Percentiles rank a stretch among this genome's conserved stretches.
These are phyloP conservation scores for Rhizopogon salebrosus DNA, from an alignment of 768 basidiomycete genomes.

Conservation along the genomic window DNA sequence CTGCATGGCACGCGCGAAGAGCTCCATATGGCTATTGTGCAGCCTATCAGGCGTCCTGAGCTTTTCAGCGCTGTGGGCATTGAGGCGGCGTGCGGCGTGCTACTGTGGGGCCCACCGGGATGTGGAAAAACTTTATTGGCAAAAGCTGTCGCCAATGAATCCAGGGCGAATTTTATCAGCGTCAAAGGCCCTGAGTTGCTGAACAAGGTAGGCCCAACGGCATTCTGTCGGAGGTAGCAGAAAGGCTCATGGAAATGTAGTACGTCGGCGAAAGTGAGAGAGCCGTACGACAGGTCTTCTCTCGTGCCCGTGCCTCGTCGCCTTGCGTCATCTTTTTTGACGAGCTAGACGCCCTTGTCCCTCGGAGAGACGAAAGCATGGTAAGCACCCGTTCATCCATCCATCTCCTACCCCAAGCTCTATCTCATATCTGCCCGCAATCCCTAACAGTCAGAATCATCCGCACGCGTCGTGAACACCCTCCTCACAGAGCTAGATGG, in stretches of 20 bases:
- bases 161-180: conserved; percentile 93
- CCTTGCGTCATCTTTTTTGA: conserved; percentile 97
- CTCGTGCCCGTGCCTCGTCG: conserved; percentile 86
- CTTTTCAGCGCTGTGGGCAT: conserved; percentile 88
- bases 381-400: conserved; percentile 36
- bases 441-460: conserved; percentile 74
- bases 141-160: conserved; percentile 97
- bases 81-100: conserved; percentile 85
- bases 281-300: conserved; percentile 92
- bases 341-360: conserved; percentile 89
- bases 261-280: conserved; percentile 97
- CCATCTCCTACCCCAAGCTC: neutral
- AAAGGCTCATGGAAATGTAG: conserved; percentile 32
- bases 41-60: conserved; percentile 87
- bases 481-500: conserved; percentile 93
- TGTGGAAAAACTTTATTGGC: conserved; percentile 98
- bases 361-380: conserved; percentile 82
- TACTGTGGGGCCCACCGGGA: conserved; percentile 98
- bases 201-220: conserved; percentile 69
- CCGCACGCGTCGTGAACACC: conserved; percentile 86
- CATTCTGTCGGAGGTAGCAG: neutral
- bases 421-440: neutral
- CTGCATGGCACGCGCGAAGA: conserved; percentile 83
- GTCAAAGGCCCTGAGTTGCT: conserved; percentile 95
- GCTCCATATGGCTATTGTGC: conserved; percentile 95